Base-by-base conservation (phyloP, 2,329 filamentous ascomycete genomes). In the Pyricularia pennisetigena region DNA sequence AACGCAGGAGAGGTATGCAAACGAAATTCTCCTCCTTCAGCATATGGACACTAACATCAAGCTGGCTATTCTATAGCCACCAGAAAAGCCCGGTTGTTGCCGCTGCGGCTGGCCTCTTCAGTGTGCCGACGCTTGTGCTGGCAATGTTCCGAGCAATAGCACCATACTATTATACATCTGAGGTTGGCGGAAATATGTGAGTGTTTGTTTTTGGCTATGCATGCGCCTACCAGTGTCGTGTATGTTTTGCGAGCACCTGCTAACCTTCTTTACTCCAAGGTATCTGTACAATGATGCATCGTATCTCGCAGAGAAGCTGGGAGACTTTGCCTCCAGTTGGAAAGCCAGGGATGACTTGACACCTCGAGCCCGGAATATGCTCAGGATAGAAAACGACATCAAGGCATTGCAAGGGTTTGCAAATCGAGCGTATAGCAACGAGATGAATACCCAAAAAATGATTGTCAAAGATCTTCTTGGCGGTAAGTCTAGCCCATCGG, bases 91-190 rank as follows among this genome's bases (percentile, higher is more conserved):
- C 89, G 0, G 87, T 94, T 66, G 84, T 88, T 0, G 81, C 89
- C 14, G 90, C 90, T 4, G 90, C 89, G 0, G 81, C 85, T 8
- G 90, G 88, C 0, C 80, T 95, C 0, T 93, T 93, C 73, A 84
- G 83, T 49, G 79, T 95, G 3, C 91, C 92, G 1, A 90, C 88
- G 0, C 84, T 93, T 23, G 83, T 89, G 1, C 80, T 95, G 62
- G 90, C 91, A n/a, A 86, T 94, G 78, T 95, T 93, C 76, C 84
- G 92, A 66, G 91, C 91, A 3, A 87, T 93, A 2, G 90, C 91
- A 5, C 87, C 90, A 0, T 86, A 90, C 69, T 91, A 91, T 73
- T 95, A 95, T 75, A 82, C 86, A 0, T 80, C 86, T 16, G 82
- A 87, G 57, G 78, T 80, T 16, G 85, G 84, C 28, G 88, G 88